These are phyloP conservation scores for Venturia aucupariae DNA, from an alignment of 2,329 filamentous ascomycete species.

Conservation along the genomic window DNA sequence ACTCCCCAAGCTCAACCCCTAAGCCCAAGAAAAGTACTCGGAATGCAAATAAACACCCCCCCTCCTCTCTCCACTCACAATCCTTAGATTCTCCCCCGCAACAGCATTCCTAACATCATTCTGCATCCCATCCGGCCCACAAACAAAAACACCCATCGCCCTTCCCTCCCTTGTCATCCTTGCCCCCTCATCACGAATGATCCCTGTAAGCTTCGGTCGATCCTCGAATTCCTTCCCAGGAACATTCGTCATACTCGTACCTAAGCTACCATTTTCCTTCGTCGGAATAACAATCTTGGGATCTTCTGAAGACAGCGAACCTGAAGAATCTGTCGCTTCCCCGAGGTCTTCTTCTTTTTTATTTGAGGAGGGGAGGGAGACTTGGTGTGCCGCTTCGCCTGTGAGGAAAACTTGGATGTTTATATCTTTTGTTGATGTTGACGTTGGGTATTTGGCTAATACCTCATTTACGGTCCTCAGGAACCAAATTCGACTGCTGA, in stretches of 20 bases:
- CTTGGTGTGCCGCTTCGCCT: slow-evolving; percentile 17
- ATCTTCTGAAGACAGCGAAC: slow-evolving; percentile 21
- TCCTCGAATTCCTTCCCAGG: slow-evolving; percentile 20
- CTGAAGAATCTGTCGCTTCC: slow-evolving; percentile 3
- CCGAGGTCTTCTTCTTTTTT: not conserved
- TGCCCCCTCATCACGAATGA: slow-evolving; percentile 22
- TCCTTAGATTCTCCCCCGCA: slow-evolving; percentile 32
- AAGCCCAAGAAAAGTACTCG: slow-evolving; percentile 39
- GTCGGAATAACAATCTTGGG: slow-evolving; percentile 17
- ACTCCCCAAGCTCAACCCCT: not conserved
- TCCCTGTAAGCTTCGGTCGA: slow-evolving; percentile 27
- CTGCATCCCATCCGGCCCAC: slow-evolving; percentile 38
- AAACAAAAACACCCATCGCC: slow-evolving; percentile 31
- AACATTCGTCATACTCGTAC: slow-evolving; percentile 15
- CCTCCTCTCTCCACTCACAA: slow-evolving; percentile 24
- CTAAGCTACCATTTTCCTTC: not conserved
- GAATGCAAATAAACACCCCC: slow-evolving; percentile 38
- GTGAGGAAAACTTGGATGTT: slow-evolving; percentile 23
- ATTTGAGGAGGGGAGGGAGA: not conserved
- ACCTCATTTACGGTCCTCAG: slow-evolving; percentile 24
- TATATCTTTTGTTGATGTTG: slow-evolving; percentile 16
- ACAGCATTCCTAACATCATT: slow-evolving; percentile 40
- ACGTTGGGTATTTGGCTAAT: slow-evolving; percentile 19
- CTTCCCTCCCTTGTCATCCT: slow-evolving; percentile 17
- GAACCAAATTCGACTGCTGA: slow-evolving; percentile 29